phyloP scores from a whole-genome alignment of 2,329 filamentous ascomycete species.

The Cytospora leucostoma region DNA sequence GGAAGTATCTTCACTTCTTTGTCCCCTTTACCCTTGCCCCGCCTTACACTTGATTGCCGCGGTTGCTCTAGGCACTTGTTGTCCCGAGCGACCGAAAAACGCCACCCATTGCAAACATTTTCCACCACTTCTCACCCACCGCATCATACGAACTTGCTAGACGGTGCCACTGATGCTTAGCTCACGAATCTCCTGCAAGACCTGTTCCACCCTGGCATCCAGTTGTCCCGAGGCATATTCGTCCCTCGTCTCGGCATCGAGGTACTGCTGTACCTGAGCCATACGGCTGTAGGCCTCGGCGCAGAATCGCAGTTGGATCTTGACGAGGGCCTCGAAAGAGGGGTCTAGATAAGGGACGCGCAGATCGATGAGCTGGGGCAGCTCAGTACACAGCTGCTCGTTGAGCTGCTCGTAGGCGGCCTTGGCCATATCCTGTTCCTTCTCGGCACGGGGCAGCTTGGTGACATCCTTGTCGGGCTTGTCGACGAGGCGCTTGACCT shows the following conservation, averaged over 20 bases:
- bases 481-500: slow-evolving; percentile 95
- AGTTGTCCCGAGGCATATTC: slow-evolving; percentile 93
- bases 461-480: slow-evolving; percentile 98
- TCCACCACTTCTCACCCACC: not conserved
- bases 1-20: not conserved
- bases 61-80: not conserved
- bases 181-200: slow-evolving; percentile 94
- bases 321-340: slow-evolving; percentile 95
- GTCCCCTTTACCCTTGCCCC: not conserved
- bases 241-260: slow-evolving; percentile 92
- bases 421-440: slow-evolving; percentile 93
- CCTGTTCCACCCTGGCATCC: slow-evolving; percentile 89
- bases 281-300: slow-evolving; percentile 96
- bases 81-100: not conserved
- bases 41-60: not conserved
- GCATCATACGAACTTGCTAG: slow-evolving; percentile 34
- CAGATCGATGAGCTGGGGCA: slow-evolving; percentile 94
- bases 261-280: slow-evolving; percentile 98
- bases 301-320: slow-evolving; percentile 97
- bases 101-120: not conserved
- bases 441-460: slow-evolving; percentile 93
- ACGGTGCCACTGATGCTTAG: slow-evolving; percentile 83
- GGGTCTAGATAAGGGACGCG: slow-evolving; percentile 97
- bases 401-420: slow-evolving; percentile 95
- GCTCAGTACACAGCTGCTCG: slow-evolving; percentile 88